Evolutionary conservation across 192 early-diverging fungal genomes (phyloP).

Genomic region (Rhizoclosmatium globosum): DNA sequence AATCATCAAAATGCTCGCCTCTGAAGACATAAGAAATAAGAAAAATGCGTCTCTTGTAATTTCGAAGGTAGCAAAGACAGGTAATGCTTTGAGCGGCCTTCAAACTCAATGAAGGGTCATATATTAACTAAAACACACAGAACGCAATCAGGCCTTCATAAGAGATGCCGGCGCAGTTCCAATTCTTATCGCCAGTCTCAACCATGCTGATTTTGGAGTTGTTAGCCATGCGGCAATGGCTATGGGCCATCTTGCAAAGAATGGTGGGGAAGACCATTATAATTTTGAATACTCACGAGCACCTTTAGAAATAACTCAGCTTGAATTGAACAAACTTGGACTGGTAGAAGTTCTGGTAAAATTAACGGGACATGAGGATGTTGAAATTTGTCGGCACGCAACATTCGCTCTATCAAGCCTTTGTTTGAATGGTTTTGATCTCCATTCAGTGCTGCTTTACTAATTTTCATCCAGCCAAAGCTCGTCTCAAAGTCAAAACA

Average conservation of each 20-base stretch:
- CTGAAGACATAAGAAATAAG: constrained; percentile 53
- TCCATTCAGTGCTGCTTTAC: neutral
- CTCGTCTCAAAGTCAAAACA: constrained; percentile 45
- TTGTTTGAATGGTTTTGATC: constrained; percentile 50
- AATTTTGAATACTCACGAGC: neutral
- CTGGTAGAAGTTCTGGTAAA: constrained; percentile 52
- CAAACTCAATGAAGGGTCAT: neutral
- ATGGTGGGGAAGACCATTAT: constrained; percentile 40
- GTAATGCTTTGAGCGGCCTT: constrained; percentile 24
- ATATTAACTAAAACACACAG: constrained; percentile 25
- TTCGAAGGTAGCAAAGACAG: constrained; percentile 43
- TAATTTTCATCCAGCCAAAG: constrained; percentile 45
- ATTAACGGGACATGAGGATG: constrained; percentile 53
- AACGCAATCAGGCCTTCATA: constrained; percentile 49
- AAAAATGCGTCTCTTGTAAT: constrained; percentile 46
- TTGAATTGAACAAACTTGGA: constrained; percentile 57
- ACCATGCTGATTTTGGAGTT: constrained; percentile 40
- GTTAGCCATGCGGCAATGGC: constrained; percentile 54
- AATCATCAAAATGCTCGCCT: constrained; percentile 44
- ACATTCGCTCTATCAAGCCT: constrained; percentile 55
- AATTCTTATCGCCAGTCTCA: constrained; percentile 40
- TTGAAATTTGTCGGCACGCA: constrained; percentile 49
- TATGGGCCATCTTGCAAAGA: constrained; percentile 52
- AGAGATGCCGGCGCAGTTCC: constrained; percentile 53
- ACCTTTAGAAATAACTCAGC: constrained; percentile 53